Evolutionary conservation across 495 filamentous ascomycete species (phyloP), one percentile per base, ranked within the genome.

Genomic region (Xylaria scruposa): DNA sequence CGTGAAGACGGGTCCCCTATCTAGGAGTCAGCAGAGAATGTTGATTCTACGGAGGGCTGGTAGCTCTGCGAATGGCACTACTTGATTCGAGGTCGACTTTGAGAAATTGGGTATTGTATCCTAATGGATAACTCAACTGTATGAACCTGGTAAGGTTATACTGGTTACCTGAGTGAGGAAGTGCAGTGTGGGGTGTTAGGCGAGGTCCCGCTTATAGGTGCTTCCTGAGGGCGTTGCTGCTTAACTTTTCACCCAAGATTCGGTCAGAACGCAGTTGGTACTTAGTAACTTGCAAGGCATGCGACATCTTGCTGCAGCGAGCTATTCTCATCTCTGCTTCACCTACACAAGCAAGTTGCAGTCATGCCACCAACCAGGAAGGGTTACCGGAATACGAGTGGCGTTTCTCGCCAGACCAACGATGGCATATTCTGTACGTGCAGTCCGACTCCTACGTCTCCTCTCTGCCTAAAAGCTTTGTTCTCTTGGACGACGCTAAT

Each of bases 401-500:
- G 31, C 33, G 58, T 60, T n/a, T n/a, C 8, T n/a, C 15, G 58
- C 58, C 58, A 60, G 58, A 38, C 29, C 58, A 3, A 19, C 21
- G 33, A 60, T 19, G 58, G 58, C 33, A n/a, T 60, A n/a, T 60
- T 36, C 31, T 60, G 58, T 60, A 60, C 5, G 58, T 21, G 4
- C 7, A 38, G 4, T 29, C 33, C 33, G n/a, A 38, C 33, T 4
- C 58, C 58, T 6, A 36, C 29, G 6, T n/a, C 19, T 3, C 31
- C 17, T 17, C 6, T 38, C 40, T 13, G 19, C 19, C 4, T 4
- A 19, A 60, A 2, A 40, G 12, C n/a, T 38, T n/a, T n/a, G 17
- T 38, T 38, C 3, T 60, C 9, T 13, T 2, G 33, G 13, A n/a
- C 9, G 10, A 60, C 29, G 38, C 58, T 60, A 38, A 60, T 21